Base-by-base conservation (phyloP, 176 grass and related monocot species). In the Saccharum officinarum region DNA sequence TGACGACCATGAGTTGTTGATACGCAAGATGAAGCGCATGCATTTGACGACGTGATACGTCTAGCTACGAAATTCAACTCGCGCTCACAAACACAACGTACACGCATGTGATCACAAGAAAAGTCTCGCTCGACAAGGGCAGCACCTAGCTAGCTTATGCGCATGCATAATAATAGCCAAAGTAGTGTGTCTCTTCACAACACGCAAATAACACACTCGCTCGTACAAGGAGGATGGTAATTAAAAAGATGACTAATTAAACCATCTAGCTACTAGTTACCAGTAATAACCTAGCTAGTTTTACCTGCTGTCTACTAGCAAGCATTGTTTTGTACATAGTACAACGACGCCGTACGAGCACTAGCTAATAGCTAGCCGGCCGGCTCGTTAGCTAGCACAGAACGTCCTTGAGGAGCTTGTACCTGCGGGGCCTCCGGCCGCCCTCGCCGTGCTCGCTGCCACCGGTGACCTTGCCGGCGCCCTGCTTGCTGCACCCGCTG, bases 321-420 rank as follows among this genome's bases (percentile, higher is more conserved):
- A 59, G 54, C 55, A 33, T 33, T 59, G 55, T 23, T 60, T 60
- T 7, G 57, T 60, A 60, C 57, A 60, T 23, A 60, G 57, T 11
- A 61, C 57, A 23, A 61, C 57, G 57, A 61, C 57, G 57, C 17
- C 46, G 46, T 59, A 61, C 57, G 57, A 61, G 22, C 55, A 60
- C 22, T 22, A n/a, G 22, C 55, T 22, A 7, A 52, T 52, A 18
- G 15, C 13, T 0, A 1, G 47, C 49, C 52, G 52, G 16, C 54
- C 18, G 52, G 52, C 54, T 8, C 0, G 18, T 1, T 50, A 0
- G 47, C 88, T 89, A 98, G 82, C 89, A 94, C 36, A 92, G 40
- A 47, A 99, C 97, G 86, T 99, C 97, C 86, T 99, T 99, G 52
- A 99, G 93, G 45, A 99, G 91, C 91, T 99, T 99, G 92, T 99